These are phyloP conservation scores for Annulohypoxylon bovei DNA, from an alignment of 495 filamentous ascomycete genomes.

Conservation along the genomic window DNA sequence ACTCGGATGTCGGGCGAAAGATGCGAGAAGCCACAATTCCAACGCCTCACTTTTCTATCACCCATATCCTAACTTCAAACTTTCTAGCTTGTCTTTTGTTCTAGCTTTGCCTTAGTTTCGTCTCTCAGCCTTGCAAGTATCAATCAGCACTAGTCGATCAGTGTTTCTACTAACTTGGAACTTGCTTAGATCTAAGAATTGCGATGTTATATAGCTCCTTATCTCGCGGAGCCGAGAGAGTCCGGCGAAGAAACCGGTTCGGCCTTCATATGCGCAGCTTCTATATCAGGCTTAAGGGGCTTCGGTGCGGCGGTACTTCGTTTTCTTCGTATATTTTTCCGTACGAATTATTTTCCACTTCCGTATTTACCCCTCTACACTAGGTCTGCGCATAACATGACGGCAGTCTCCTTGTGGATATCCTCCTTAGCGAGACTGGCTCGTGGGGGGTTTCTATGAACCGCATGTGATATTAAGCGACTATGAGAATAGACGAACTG, in stretches of 20 bases:
- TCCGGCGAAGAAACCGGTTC: neutral
- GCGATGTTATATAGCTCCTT: conserved; percentile 2
- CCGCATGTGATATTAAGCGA: conserved; percentile 7
- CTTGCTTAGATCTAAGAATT: conserved; percentile 11
- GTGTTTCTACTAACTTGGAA: conserved; percentile 22
- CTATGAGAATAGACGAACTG: conserved; percentile 13
- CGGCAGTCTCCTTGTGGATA: neutral
- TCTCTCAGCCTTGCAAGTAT: conserved; percentile 28
- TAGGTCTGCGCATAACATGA: conserved; percentile 14
- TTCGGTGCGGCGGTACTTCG: neutral
- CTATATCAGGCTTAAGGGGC: neutral
- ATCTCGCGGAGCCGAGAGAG: conserved; percentile 5
- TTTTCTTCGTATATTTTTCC: neutral
- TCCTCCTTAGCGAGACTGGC: conserved; percentile 2
- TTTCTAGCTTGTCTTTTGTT: neutral
- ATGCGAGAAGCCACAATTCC: conserved; percentile 7
- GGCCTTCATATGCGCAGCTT: conserved; percentile 3
- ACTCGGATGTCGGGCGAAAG: conserved; percentile 26
- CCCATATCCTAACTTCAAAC: neutral
- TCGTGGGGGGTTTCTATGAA: conserved; percentile 23
- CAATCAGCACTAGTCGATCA: conserved; percentile 18
- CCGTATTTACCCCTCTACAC: neutral
- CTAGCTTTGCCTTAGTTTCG: neutral
- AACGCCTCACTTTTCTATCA: conserved; percentile 14
- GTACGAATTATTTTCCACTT: neutral